These are phyloP conservation scores for Pyrus communis DNA, from an alignment of 306 rosid species.

Conservation along the genomic window DNA sequence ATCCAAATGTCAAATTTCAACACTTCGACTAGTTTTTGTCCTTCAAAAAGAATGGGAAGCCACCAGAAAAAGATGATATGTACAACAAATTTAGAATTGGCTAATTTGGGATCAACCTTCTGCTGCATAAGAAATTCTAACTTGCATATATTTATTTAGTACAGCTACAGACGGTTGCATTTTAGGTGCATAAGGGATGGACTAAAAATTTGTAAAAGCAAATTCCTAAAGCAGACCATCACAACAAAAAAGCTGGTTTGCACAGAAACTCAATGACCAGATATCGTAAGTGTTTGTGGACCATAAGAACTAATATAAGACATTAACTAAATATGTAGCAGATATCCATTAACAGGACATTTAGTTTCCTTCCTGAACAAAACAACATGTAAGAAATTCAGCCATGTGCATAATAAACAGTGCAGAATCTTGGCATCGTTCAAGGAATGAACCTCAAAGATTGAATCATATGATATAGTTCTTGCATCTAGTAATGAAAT, in stretches of 20 bases:
- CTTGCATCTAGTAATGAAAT: neutral
- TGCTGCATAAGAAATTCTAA: neutral
- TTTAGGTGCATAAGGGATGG: neutral
- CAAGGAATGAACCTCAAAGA: neutral
- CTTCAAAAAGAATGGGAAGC: slow-evolving; percentile 11
- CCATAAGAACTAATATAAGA: neutral
- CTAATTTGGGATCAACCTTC: slow-evolving; percentile 11
- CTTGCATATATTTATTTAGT: neutral
- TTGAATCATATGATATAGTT: neutral
- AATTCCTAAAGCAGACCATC: neutral
- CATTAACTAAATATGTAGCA: neutral
- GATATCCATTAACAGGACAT: neutral
- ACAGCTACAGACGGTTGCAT: neutral
- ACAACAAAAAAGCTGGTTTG: neutral
- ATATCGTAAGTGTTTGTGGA: neutral
- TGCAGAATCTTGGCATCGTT: neutral
- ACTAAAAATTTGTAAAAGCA: neutral
- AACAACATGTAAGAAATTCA: neutral
- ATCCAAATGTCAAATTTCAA: slow-evolving; percentile 15
- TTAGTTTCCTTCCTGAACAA: neutral
- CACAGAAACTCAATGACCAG: neutral
- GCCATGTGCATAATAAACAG: neutral
- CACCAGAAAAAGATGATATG: slow-evolving; percentile 9
- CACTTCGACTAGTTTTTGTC: neutral
- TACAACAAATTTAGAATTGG: neutral